phyloP scores from a whole-genome alignment of 2,329 filamentous ascomycete species.

The Harringtonia aguacate region DNA sequence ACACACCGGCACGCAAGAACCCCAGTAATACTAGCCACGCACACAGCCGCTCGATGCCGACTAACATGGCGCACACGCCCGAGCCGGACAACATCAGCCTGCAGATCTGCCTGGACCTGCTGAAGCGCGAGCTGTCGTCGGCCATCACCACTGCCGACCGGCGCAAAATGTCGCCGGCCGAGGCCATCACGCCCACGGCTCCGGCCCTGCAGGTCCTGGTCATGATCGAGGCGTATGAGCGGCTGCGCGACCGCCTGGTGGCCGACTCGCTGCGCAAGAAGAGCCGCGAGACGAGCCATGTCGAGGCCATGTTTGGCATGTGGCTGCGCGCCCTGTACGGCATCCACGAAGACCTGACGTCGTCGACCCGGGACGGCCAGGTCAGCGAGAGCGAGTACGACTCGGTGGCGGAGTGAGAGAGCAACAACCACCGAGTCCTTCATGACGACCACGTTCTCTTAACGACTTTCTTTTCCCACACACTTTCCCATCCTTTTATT shows the following conservation, averaged over 20 bases:
- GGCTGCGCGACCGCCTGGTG: constrained; percentile 34
- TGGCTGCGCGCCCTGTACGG: constrained; percentile 39
- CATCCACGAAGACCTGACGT: constrained; percentile 30
- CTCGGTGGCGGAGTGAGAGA: constrained; percentile 9
- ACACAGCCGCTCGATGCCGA: no score
- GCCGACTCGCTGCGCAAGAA: constrained; percentile 14
- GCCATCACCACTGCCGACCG: constrained; percentile 21
- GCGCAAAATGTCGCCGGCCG: not conserved
- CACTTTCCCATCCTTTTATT: not conserved
- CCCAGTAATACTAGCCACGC: no score
- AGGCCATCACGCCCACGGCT: constrained; percentile 18
- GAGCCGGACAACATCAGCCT: constrained; percentile 28
- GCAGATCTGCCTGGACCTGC: constrained; percentile 39
- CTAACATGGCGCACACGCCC: not conserved
- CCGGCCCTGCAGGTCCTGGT: constrained; percentile 41
- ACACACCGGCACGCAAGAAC: not conserved
- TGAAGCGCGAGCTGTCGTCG: constrained; percentile 37
- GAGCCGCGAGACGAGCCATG: constrained; percentile 19
- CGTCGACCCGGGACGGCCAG: constrained; percentile 10
- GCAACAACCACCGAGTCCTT: constrained; percentile 11
- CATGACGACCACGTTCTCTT: constrained; percentile 3
- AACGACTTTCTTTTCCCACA: constrained; percentile 1
- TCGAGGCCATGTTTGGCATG: constrained; percentile 34
- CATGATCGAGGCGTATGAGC: constrained; percentile 50
- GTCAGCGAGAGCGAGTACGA: constrained; percentile 24